phyloP scores from a whole-genome alignment of 495 filamentous ascomycete genomes.

The Tuber aestivum region DNA sequence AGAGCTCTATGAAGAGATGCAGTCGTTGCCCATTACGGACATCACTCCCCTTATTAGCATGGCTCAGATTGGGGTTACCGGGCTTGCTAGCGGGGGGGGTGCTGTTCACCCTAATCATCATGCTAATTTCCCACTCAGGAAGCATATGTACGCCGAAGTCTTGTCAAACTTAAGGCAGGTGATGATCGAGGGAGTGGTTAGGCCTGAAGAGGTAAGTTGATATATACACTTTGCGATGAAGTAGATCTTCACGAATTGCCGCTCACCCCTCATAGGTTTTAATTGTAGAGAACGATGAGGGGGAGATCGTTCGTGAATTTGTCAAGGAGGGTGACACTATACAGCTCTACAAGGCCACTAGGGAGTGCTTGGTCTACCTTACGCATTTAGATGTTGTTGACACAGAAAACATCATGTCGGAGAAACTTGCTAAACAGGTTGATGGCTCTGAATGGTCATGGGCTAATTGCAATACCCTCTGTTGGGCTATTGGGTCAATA shows the following conservation, averaged over 20 bases:
- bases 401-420: constrained; percentile 97
- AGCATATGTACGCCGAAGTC: constrained; percentile 94
- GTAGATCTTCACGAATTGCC: background rate
- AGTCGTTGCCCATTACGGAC: constrained; percentile 82
- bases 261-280: constrained; percentile 54
- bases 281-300: constrained; percentile 98
- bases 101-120: constrained; percentile 77
- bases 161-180: constrained; percentile 88
- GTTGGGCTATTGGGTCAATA: constrained; percentile 98
- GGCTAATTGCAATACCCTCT: constrained; percentile 98
- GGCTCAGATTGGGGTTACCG: constrained; percentile 48
- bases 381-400: constrained; percentile 97
- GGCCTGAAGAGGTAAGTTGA: constrained; percentile 67
- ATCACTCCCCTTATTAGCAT: constrained; percentile 79
- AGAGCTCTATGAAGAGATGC: constrained; percentile 98
- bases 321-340: constrained; percentile 99
- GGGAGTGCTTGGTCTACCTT: constrained; percentile 94
- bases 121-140: constrained; percentile 81
- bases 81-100: constrained; percentile 63
- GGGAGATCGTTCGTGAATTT: constrained; percentile 97
- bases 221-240: background rate
- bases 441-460: constrained; percentile 96
- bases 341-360: constrained; percentile 96
- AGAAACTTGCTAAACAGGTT: constrained; percentile 90
- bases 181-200: constrained; percentile 99